Evolutionary conservation across 495 filamentous ascomycete species (phyloP), one percentile per base, ranked within the genome.

Genomic region (Penicillium mononematosum): DNA sequence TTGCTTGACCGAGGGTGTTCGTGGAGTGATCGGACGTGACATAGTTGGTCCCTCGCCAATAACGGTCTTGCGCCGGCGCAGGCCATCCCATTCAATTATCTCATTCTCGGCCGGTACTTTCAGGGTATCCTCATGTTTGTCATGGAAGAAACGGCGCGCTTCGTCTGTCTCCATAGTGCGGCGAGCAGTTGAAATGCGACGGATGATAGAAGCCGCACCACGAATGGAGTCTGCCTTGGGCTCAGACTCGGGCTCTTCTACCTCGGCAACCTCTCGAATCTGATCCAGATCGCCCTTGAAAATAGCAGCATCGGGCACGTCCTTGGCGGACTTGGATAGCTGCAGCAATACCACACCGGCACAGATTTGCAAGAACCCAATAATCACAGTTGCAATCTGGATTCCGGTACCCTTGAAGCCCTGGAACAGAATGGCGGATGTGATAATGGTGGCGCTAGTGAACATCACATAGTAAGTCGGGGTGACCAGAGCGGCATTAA

Each of bases 401-500:
- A 82, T 83, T 1, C 83, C 81, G 0, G 89, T 87, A 34, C 92
- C 94, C 64, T 96, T 92, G 81, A 98, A 97, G 5, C 94, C 94
- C 57, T 85, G 89, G 70, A 98, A 98, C 16, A 98, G 78, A 22
- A 98, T 84, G 7, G 92, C 90, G 1, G 91, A 96, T 8, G 91
- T 93, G 57, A 98, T 83, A 60, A 98, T 96, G 4, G 94, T 98
- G 16, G 90, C 85, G 63, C 85, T 94, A 44, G 94, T 98, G 71
- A 98, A 98, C 77, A 90, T 92, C 58, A 98, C 94, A 68, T 98
- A 98, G 74, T 98, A 98, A 4, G 94, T 98, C 0, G 94, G 94
- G 0, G 94, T 98, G 50, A 98, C 94, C 56, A 98, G 82, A 2
- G 94, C 94, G 29, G 94, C 95, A 67, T 98, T 98, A 79, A 94